Evolutionary conservation across 768 basidiomycete genomes (phyloP).

Genomic region (Mycena haematopus): DNA sequence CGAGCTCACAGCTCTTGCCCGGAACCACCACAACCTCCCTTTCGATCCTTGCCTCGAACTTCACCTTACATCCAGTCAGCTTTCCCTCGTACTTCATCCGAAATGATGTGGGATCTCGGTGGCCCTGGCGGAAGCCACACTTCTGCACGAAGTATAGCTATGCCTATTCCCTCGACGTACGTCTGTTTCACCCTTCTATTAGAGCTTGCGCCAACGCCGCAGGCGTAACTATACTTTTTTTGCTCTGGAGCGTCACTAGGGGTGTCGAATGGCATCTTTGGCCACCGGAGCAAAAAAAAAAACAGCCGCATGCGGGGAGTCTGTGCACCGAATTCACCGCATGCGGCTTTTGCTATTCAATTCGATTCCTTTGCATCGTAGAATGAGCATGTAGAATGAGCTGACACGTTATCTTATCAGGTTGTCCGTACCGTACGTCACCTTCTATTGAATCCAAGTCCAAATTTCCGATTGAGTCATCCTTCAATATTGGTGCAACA

Average conservation of each 20-base stretch:
- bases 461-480: not conserved
- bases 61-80: not conserved
- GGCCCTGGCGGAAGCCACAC: constrained; percentile 20
- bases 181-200: not conserved
- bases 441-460: not conserved
- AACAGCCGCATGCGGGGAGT: no score
- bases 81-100: not conserved
- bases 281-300: no score
- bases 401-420: not conserved
- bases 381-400: no score
- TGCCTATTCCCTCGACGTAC: constrained; percentile 20
- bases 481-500: not conserved
- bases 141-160: constrained; percentile 6
- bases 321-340: no score
- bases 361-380: no score
- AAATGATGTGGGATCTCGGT: constrained; percentile 31
- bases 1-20: constrained; percentile 10
- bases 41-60: not conserved
- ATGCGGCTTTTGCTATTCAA: no score
- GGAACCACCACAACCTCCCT: constrained; percentile 10
- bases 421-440: constrained; percentile 21
- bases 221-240: no score
- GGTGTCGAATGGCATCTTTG: no score
- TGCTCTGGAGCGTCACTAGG: no score
- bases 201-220: no score